A percentile compares a stretch with the other conserved stretches of the same genome.
These are phyloP conservation scores for Solanum verrucosum DNA, from an alignment of 257 asterid species.

Conservation along the genomic window DNA sequence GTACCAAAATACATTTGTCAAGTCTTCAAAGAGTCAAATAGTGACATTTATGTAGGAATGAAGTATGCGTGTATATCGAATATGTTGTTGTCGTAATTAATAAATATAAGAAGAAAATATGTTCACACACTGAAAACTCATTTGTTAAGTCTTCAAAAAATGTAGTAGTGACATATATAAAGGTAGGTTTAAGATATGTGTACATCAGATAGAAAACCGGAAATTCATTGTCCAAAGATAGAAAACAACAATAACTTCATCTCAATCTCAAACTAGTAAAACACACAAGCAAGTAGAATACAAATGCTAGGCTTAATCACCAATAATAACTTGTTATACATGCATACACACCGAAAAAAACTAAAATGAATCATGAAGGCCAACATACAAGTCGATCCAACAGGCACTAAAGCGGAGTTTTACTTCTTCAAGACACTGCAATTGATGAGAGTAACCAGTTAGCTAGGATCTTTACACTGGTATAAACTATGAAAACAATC, in stretches of 20 bases:
- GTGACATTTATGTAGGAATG: not conserved
- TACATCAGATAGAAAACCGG: no score
- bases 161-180: no score
- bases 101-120: no score
- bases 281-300: not conserved
- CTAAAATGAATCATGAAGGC: not conserved
- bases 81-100: no score
- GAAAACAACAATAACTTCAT: not conserved
- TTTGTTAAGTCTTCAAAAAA: no score
- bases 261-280: not conserved
- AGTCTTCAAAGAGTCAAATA: not conserved
- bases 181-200: no score
- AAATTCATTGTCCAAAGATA: not conserved
- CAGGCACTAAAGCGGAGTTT: not conserved
- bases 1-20: not conserved
- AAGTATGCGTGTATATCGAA: no score
- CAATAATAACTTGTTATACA: not conserved
- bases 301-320: not conserved
- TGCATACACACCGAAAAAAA: not conserved
- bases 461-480: not conserved
- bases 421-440: conserved; percentile 42
- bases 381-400: conserved; percentile 1
- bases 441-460: not conserved
- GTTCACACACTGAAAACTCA: no score
- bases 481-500: not conserved